phyloP scores from a whole-genome alignment of 768 basidiomycete genomes.

The Tubosaeta sp. region DNA sequence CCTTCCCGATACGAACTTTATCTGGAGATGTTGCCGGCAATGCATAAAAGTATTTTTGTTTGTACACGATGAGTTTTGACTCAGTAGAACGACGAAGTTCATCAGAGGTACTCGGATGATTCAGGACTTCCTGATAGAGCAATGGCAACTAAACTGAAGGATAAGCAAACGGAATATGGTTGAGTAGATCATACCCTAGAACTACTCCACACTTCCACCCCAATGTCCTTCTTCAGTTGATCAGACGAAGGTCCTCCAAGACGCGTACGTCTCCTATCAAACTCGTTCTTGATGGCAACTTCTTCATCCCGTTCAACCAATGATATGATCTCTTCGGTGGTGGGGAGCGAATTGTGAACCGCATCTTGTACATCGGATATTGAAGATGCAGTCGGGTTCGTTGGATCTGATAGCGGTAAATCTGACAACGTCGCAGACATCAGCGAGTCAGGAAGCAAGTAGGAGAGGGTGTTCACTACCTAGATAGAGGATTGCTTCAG shows the following conservation, averaged over 20 bases:
- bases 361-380: constrained; percentile 55
- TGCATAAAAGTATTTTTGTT: constrained; percentile 56
- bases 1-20: constrained; percentile 48
- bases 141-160: constrained; percentile 50
- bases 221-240: constrained; percentile 57
- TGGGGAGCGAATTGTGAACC: constrained; percentile 64
- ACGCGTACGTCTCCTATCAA: constrained; percentile 73
- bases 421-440: constrained; percentile 56
- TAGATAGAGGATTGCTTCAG: constrained; percentile 27
- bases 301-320: constrained; percentile 65
- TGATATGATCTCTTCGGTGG: constrained; percentile 66
- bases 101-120: constrained; percentile 76
- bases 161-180: constrained; percentile 5
- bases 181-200: constrained; percentile 48
- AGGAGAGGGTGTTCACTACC: constrained; percentile 62
- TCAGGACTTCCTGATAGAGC: constrained; percentile 75
- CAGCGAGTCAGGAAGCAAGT: constrained; percentile 72
- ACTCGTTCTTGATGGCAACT: constrained; percentile 53
- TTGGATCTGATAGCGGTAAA: constrained; percentile 73
- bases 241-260: constrained; percentile 63
- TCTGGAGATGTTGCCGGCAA: constrained; percentile 43
- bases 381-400: constrained; percentile 62
- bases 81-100: constrained; percentile 76
- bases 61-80: constrained; percentile 65
- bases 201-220: constrained; percentile 53